A percentile compares a stretch with the other conserved stretches of the same genome.
Conservation (phyloP, 2,329 filamentous ascomycete genomes). For the Rhinocladiella similis region DNA sequence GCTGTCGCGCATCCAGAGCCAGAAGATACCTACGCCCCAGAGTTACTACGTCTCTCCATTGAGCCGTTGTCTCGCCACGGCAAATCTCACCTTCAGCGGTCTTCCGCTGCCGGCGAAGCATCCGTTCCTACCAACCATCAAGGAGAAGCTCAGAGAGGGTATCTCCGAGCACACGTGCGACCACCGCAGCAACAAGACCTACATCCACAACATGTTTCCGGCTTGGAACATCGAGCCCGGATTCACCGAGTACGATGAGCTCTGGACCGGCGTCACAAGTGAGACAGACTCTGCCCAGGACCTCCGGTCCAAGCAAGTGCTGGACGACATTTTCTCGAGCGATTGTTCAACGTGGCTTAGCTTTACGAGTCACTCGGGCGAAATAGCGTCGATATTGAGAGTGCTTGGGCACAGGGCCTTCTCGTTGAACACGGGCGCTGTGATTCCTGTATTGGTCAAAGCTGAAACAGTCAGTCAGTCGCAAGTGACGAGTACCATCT, state of each 20-base stretch:
- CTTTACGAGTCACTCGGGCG: constrained; percentile 60
- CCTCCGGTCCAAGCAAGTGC: constrained; percentile 44
- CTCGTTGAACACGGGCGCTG: constrained; percentile 48
- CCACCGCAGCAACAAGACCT: constrained; percentile 50
- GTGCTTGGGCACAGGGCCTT: constrained; percentile 49
- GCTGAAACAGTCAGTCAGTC: constrained; percentile 31
- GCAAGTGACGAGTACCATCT: constrained; percentile 15
- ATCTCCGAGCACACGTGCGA: constrained; percentile 65
- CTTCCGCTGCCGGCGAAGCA: constrained; percentile 46
- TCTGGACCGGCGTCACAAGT: constrained; percentile 51
- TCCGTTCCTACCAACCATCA: constrained; percentile 56
- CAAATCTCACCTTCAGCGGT: constrained; percentile 53
- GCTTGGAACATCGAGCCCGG: constrained; percentile 52
- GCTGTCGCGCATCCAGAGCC: constrained; percentile 44
- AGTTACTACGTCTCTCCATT: constrained; percentile 60
- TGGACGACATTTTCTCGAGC: constrained; percentile 55
- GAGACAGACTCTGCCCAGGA: constrained; percentile 53
- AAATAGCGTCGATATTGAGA: constrained; percentile 56
- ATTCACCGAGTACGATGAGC: constrained; percentile 55
- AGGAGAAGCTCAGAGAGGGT: constrained; percentile 61
- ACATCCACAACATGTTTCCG: constrained; percentile 52
- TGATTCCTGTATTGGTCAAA: constrained; percentile 54
- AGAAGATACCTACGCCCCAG: constrained; percentile 55
- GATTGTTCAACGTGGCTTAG: constrained; percentile 53
- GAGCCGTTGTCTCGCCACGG: constrained; percentile 59